Base-by-base conservation (phyloP, 2,329 filamentous ascomycete genomes). In the Colletotrichum sidae region DNA sequence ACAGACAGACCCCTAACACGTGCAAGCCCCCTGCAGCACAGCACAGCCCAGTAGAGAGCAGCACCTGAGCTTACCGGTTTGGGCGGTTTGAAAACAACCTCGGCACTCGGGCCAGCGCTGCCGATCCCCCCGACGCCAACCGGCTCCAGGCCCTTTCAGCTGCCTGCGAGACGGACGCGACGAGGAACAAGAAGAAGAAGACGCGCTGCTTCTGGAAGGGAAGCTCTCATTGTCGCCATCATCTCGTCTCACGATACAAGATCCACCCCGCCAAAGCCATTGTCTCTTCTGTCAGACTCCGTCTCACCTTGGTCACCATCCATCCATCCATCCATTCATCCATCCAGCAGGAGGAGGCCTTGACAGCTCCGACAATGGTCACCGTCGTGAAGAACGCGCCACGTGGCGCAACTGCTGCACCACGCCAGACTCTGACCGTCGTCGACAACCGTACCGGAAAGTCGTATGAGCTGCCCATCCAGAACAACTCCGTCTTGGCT, bases 391-490 rank as follows among this genome's bases (percentile, higher is more conserved):
- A 56, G 13, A 65, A 65, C 41, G 58, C 62, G 62, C 53, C 62
- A 49, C 62, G 62, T 52, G 62, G 58, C 53, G 63, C 66, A 15
- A 60, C 49, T 25, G 55, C 35, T 39, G 67, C 55, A 10, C 58
- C 72, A 11, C 71, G 71, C 33, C 71, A 74, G 69, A 74, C 76
- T 45, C 72, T 83, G 67, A 82, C 80, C 13, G 80, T 83, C 33
- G 73, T 80, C 41, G 83, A 85, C 70, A 84, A 84, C 74, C 80
- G 83, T 61, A 84, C 82, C 3, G 80, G 79, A 57, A 78, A 80
- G 69, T 71, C 74, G 17, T 84, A 84, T 60, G 80, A 83, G 71
- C 73, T 85, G 39, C 82, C 83, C 62, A 84, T 85, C 71, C 77
- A 73, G 54, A 73, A 83, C 72, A 85, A 84, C 70, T 78, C 82